A percentile compares a stretch with the other conserved stretches of the same genome.
phyloP scores from a whole-genome alignment of 768 basidiomycete species.

The Austroboletus festivus region DNA sequence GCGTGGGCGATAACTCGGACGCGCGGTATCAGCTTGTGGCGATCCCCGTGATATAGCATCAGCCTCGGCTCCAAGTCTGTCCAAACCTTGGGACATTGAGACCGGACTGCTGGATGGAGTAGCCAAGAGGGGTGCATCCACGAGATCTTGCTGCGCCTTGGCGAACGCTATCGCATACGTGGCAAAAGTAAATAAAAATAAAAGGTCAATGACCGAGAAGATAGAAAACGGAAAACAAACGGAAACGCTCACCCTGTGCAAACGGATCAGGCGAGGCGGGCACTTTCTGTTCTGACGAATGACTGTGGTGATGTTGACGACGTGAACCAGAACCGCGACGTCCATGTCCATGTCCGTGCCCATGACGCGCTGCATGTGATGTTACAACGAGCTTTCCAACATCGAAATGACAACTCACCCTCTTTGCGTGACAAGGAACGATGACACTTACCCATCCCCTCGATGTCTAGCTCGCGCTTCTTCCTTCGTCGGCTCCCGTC shows the following conservation, averaged over 20 bases:
- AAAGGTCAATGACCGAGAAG: background rate
- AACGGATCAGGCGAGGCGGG: slow-evolving; percentile 17
- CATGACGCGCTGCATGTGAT: slow-evolving; percentile 1
- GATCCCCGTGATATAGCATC: background rate
- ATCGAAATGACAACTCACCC: slow-evolving; percentile 2
- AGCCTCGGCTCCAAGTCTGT: background rate
- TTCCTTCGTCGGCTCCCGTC: slow-evolving; percentile 18
- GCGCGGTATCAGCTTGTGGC: background rate
- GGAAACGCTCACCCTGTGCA: slow-evolving; percentile 15
- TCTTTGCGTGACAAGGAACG: slow-evolving; percentile 11
- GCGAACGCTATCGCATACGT: slow-evolving; percentile 18
- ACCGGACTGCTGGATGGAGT: background rate
- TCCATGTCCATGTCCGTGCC: background rate
- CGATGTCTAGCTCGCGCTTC: slow-evolving; percentile 15
- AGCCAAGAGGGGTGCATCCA: slow-evolving; percentile 1
- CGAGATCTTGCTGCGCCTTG: slow-evolving; percentile 7
- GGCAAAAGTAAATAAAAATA: background rate
- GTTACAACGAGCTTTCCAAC: background rate
- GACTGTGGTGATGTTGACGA: slow-evolving; percentile 3
- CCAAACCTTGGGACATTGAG: background rate
- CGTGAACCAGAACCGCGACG: slow-evolving; percentile 13
- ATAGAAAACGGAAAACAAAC: too few relatives aligned
- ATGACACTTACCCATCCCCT: background rate
- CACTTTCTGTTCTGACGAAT: slow-evolving; percentile 3
- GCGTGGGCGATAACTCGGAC: background rate